phyloP scores from a whole-genome alignment of 1,139 yeast species.

The Yamadazyma diddensiae region DNA sequence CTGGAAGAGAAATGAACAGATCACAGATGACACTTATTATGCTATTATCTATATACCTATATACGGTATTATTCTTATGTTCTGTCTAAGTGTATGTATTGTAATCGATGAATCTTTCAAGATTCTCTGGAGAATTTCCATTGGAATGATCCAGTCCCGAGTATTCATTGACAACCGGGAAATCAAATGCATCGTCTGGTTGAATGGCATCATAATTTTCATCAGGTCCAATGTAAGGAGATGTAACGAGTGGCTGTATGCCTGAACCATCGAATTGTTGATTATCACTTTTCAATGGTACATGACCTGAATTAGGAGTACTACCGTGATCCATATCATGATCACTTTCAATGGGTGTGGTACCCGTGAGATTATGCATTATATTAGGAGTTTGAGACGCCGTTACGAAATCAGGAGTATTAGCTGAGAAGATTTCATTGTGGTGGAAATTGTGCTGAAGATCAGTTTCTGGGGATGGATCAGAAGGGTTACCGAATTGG shows the following conservation, averaged over 20 bases:
- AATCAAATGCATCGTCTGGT: conserved; percentile 16
- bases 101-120: conserved; percentile 29
- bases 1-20: no score
- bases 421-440: conserved; percentile 24
- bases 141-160: conserved; percentile 17
- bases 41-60: no score
- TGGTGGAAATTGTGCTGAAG: conserved; percentile 13
- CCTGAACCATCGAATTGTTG: background rate
- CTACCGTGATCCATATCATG: conserved; percentile 4
- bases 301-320: background rate
- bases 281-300: background rate
- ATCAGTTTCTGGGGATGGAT: conserved; percentile 11
- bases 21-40: no score
- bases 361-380: conserved; percentile 7
- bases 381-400: conserved; percentile 23
- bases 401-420: conserved; percentile 31
- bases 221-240: conserved; percentile 1
- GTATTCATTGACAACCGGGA: conserved; percentile 17
- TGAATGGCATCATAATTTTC: conserved; percentile 13
- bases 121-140: conserved; percentile 13
- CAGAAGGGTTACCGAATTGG: conserved; percentile 20
- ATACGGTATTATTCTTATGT: no score
- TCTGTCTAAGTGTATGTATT: conserved; percentile 9
- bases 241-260: conserved; percentile 3
- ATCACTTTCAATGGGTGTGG: background rate